A percentile compares a stretch with the other conserved stretches of the same genome.
These are phyloP conservation scores for Boechera retrofracta DNA, from an alignment of 345 rosid genomes.

Conservation along the genomic window DNA sequence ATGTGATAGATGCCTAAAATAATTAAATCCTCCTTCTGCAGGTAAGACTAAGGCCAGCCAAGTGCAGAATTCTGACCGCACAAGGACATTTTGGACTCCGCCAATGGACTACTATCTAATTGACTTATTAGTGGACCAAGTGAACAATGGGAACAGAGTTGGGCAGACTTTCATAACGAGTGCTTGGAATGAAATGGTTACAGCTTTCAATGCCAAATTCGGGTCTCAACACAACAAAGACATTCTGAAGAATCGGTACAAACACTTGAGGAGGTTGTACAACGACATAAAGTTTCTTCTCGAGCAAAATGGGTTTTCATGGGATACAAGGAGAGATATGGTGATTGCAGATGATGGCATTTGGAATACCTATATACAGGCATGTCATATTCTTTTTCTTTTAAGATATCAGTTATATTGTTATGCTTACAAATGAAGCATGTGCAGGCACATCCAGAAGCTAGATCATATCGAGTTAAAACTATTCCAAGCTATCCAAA, in stretches of 20 bases:
- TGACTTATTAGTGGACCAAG: conserved; percentile 79
- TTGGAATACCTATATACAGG: conserved; percentile 80
- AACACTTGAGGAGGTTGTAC: conserved; percentile 81
- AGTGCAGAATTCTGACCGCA: conserved; percentile 57
- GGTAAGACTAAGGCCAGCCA: conserved; percentile 56
- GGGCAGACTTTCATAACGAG: conserved; percentile 80
- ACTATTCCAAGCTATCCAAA: conserved; percentile 78
- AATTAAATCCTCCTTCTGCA: conserved; percentile 27
- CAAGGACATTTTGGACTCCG: conserved; percentile 85
- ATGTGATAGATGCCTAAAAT: not conserved
- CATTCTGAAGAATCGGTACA: conserved; percentile 80
- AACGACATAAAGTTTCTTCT: conserved; percentile 73
- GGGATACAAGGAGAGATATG: conserved; percentile 81
- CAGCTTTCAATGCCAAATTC: conserved; percentile 66
- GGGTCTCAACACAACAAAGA: conserved; percentile 69
- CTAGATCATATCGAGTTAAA: conserved; percentile 81
- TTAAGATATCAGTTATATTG: conserved; percentile 13
- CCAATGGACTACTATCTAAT: conserved; percentile 87
- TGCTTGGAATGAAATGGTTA: conserved; percentile 79
- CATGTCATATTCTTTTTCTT: conserved; percentile 39
- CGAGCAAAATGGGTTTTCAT: conserved; percentile 69
- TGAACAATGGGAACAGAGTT: conserved; percentile 72
- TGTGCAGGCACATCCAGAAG: conserved; percentile 84
- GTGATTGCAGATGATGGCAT: conserved; percentile 73
- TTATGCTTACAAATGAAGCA: conserved; percentile 29